Conservation (phyloP, 2,329 filamentous ascomycete genomes). For the Oidium heveae region DNA sequence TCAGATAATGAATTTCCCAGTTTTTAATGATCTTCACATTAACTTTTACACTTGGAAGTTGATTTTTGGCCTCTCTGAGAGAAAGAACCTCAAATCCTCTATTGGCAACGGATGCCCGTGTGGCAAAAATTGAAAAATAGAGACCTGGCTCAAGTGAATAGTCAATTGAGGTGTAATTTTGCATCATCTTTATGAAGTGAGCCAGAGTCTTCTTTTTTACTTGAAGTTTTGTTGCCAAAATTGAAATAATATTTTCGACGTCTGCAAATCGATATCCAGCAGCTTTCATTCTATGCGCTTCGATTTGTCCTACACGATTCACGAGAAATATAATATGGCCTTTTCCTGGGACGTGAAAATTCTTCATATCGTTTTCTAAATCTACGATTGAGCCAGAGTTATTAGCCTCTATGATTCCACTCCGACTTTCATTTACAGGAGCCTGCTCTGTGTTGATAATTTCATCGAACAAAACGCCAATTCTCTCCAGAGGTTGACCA, state of each 20-base stretch:
- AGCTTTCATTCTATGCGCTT: constrained; percentile 38
- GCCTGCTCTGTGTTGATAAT: constrained; percentile 38
- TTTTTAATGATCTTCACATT: constrained; percentile 25
- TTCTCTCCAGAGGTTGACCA: constrained; percentile 31
- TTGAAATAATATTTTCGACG: constrained; percentile 38
- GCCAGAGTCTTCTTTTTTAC: constrained; percentile 34
- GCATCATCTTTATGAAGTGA: constrained; percentile 36
- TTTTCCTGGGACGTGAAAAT: constrained; percentile 21
- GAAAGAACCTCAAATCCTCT: constrained; percentile 15
- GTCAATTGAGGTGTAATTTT: constrained; percentile 24
- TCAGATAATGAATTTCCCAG: constrained; percentile 29
- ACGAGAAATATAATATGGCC: constrained; percentile 67
- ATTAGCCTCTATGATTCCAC: not conserved
- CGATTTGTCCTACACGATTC: constrained; percentile 30
- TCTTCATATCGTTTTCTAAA: not conserved
- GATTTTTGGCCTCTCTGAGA: constrained; percentile 21
- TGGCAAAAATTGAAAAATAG: constrained; percentile 31
- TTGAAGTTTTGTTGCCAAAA: constrained; percentile 50
- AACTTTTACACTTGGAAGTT: constrained; percentile 33
- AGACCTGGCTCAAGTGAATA: constrained; percentile 25
- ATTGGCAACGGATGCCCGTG: constrained; percentile 23
- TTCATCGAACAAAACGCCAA: constrained; percentile 52
- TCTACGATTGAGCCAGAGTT: not conserved
- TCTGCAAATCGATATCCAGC: constrained; percentile 58
- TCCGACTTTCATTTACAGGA: not conserved